Conservation (phyloP, 305 asterid genomes). For the Fraxinus sp. region DNA sequence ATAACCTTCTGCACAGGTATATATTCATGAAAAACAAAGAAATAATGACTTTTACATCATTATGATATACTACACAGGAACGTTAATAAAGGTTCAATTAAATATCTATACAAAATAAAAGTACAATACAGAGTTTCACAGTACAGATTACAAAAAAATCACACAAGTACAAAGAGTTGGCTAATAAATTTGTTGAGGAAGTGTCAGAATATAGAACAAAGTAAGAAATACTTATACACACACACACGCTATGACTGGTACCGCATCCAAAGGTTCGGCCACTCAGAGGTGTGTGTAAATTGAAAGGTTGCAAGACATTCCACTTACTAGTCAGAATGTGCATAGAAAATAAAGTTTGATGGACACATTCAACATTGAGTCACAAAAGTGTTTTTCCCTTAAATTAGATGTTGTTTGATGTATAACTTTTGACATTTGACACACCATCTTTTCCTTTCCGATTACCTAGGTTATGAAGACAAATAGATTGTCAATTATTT, state of each 20-base stretch:
- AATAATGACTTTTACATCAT: neutral
- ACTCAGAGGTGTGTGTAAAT: neutral
- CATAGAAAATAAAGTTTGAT: neutral
- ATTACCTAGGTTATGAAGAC: neutral
- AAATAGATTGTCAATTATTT: neutral
- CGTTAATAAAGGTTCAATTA: neutral
- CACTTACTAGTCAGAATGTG: neutral
- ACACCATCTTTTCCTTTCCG: neutral
- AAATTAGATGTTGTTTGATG: neutral
- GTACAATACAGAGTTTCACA: neutral
- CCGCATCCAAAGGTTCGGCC: neutral
- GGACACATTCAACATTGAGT: neutral
- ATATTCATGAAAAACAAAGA: neutral
- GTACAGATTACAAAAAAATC: neutral
- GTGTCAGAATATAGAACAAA: neutral
- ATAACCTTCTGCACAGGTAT: neutral
- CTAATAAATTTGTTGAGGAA: neutral
- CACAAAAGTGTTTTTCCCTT: neutral
- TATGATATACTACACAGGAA: neutral
- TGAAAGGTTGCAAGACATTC: neutral
- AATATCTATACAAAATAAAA: neutral
- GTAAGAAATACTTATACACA: neutral
- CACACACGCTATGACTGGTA: neutral
- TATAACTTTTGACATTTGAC: neutral
- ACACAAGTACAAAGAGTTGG: neutral